phyloP scores from a whole-genome alignment of 495 filamentous ascomycete genomes.

The Umbilicaria muhlenbergii region DNA sequence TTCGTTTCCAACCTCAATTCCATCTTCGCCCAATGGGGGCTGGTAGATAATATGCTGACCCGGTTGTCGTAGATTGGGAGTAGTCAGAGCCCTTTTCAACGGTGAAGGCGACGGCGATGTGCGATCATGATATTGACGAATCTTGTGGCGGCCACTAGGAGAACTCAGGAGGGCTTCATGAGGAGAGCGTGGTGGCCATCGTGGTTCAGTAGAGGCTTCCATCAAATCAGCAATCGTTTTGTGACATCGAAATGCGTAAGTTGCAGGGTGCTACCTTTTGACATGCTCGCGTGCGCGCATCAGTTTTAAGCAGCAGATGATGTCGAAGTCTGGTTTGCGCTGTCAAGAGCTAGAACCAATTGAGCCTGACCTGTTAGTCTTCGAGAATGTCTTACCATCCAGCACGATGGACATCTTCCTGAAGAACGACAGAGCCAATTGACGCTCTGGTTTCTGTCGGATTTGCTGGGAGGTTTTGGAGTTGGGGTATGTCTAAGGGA shows the following conservation, averaged over 20 bases:
- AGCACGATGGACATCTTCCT: too few relatives aligned
- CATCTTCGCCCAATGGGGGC: slow-evolving; percentile 20
- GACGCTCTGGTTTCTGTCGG: too few relatives aligned
- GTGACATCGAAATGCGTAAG: slow-evolving; percentile 19
- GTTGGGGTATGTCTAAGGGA: too few relatives aligned
- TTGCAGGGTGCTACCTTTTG: slow-evolving; percentile 13
- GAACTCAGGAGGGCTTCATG: slow-evolving; percentile 72
- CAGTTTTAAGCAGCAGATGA: background rate
- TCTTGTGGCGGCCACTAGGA: slow-evolving; percentile 57
- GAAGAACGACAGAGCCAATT: too few relatives aligned
- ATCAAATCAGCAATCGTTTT: too few relatives aligned
- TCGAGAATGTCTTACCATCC: too few relatives aligned
- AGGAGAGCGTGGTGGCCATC: slow-evolving; percentile 81
- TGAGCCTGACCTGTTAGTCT: too few relatives aligned
- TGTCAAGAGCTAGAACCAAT: background rate
- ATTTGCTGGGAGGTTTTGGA: too few relatives aligned
- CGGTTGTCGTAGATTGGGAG: slow-evolving; percentile 22
- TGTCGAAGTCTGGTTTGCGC: background rate
- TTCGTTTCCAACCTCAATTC: slow-evolving; percentile 22
- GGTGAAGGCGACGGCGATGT: slow-evolving; percentile 52
- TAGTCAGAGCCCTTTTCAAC: slow-evolving; percentile 31
- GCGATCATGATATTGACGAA: slow-evolving; percentile 46
- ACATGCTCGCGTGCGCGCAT: slow-evolving; percentile 3
- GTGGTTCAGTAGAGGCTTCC: slow-evolving; percentile 21
- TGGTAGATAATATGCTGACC: slow-evolving; percentile 11